Conservation (phyloP, 164 flowering plant genomes). For the Umbilicus rupestris region DNA sequence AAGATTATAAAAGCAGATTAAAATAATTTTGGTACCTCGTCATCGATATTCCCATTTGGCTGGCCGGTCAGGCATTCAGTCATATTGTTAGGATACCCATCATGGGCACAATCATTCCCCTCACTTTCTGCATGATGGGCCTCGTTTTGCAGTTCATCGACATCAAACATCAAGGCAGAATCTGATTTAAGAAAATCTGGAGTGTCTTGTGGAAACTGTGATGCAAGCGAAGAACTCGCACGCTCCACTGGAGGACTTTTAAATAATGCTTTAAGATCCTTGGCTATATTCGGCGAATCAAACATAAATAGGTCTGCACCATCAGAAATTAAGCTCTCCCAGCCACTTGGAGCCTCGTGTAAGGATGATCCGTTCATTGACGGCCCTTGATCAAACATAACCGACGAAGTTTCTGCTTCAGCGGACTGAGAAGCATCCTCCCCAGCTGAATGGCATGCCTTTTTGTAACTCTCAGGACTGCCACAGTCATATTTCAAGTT, state of each 20-base stretch:
- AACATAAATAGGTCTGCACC: conserved; percentile 48
- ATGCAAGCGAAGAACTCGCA: conserved; percentile 16
- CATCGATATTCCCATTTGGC: conserved; percentile 24
- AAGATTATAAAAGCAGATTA: background rate
- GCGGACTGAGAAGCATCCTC: conserved; percentile 13
- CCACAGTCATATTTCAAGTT: conserved; percentile 34
- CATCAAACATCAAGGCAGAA: conserved; percentile 12
- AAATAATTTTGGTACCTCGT: conserved; percentile 16
- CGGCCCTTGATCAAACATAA: conserved; percentile 19
- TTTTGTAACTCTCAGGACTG: conserved; percentile 26
- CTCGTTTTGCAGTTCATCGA: conserved; percentile 17
- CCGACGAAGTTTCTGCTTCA: conserved; percentile 17
- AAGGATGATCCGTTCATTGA: conserved; percentile 21
- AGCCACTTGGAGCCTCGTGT: conserved; percentile 46
- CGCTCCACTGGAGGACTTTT: conserved; percentile 24
- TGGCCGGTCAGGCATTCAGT: conserved; percentile 13
- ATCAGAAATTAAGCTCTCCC: conserved; percentile 68
- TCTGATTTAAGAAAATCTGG: conserved; percentile 16
- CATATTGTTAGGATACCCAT: conserved; percentile 17
- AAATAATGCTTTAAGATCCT: conserved; percentile 27
- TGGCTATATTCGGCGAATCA: conserved; percentile 46
- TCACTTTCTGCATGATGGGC: conserved; percentile 22
- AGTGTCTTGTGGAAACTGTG: conserved; percentile 20
- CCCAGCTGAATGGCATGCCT: conserved; percentile 15
- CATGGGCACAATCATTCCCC: conserved; percentile 21